Evolutionary conservation across 768 basidiomycete species (phyloP), one percentile per base, ranked within the genome.

Genomic region (Leccinum boreale): DNA sequence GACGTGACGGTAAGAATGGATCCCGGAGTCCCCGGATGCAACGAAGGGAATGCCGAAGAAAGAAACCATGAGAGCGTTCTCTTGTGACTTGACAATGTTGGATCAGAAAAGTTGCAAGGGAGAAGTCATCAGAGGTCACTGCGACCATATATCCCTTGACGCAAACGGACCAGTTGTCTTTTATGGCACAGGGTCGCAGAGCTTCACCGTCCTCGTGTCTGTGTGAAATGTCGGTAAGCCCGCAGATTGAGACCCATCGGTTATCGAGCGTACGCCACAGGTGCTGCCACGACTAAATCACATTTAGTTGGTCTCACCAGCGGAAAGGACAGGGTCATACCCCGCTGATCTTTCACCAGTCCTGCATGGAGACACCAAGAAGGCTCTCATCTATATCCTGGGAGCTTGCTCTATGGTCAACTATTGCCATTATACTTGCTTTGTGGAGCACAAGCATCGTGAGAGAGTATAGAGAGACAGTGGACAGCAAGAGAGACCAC

Each of bases 331-430:
- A 4, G 53, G 7, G 10, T 31, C 12, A 42, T 19, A 42, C 53
- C 31, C 14, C 35, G 4, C 5, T 2, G 12, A 54, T 26, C 23
- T 45, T 28, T 50, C 53, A 39, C 17, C 17, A 17, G 36, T 39
- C 17, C 44, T n/a, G 19, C 55, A 67, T 67, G 66, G 21, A 58
- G 21, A 53, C 44, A 55, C 45, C n/a, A 50, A 58, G 56, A 58
- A 58, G 53, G 15, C 15, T n/a, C 10, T 3, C 53, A 21, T 46
- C 55, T 12, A 14, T 28, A 11, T 48, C 62, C 19, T 47, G 57
- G 58, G 67, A 68, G 51, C 64, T 68, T n/a, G 54, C 50, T 48
- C 59, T 67, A 47, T 67, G 67, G 66, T 68, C 66, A 4, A 31
- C 50, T 9, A 42, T 66, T 7, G 61, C 59, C 2, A 26, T 63